phyloP scores from a whole-genome alignment of 768 basidiomycete species.

The Lactarius sanguifluus region DNA sequence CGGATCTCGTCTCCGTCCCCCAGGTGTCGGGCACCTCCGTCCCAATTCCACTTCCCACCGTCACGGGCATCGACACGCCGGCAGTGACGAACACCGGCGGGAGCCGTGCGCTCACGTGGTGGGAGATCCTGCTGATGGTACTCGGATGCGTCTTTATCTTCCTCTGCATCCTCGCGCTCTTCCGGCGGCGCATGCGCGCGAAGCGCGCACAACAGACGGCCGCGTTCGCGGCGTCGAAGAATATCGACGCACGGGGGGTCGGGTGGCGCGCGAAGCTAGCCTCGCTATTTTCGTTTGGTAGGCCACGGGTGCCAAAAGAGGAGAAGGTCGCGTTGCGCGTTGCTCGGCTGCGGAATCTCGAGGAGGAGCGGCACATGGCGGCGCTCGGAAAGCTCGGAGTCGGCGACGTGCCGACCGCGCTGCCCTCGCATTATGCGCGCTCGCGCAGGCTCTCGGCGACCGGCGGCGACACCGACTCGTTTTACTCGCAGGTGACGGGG shows the following conservation, averaged over 20 bases:
- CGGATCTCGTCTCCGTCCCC: constrained; percentile 63
- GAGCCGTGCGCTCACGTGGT: constrained; percentile 58
- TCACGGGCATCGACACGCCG: constrained; percentile 60
- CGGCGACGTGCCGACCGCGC: constrained; percentile 38
- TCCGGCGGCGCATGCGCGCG: constrained; percentile 69
- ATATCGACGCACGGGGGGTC: constrained; percentile 44
- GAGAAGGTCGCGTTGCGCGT: constrained; percentile 30
- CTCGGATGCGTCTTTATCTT: constrained; percentile 81
- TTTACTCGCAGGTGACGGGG: constrained; percentile 73
- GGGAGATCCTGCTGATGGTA: constrained; percentile 83
- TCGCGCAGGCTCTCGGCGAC: constrained; percentile 34
- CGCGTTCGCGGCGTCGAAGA: constrained; percentile 60
- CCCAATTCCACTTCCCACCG: constrained; percentile 48
- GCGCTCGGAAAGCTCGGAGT: constrained; percentile 36
- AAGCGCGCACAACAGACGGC: constrained; percentile 66
- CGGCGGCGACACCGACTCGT: constrained; percentile 47
- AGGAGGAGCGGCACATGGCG: constrained; percentile 49
- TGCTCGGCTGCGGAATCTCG: constrained; percentile 49
- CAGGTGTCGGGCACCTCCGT: constrained; percentile 44
- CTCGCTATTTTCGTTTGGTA: constrained; percentile 52
- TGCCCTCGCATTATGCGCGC: constrained; percentile 22
- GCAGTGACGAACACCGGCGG: constrained; percentile 33
- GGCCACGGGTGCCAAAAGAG: constrained; percentile 24
- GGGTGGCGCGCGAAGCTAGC: constrained; percentile 57
- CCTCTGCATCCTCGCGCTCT: constrained; percentile 60